phyloP scores from a whole-genome alignment of 345 rosid genomes.

The Hevea brasiliensis region DNA sequence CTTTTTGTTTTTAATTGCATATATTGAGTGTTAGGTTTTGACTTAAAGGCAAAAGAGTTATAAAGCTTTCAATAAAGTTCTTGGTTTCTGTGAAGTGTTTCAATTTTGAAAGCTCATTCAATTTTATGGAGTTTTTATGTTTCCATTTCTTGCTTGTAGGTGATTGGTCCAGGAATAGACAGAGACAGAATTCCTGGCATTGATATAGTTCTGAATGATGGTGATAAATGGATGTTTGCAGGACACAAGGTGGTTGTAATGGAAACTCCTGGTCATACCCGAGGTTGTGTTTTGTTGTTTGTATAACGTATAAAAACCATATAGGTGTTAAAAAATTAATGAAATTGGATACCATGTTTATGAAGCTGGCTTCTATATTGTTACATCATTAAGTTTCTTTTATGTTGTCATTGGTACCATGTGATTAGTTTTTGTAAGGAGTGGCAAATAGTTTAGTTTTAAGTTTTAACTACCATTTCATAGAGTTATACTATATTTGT shows the following conservation, averaged over 20 bases:
- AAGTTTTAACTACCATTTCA: background rate
- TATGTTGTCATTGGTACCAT: background rate
- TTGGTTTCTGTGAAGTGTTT: background rate
- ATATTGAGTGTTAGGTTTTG: background rate
- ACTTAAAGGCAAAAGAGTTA: background rate
- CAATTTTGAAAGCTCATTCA: background rate
- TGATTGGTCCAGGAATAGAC: constrained; percentile 83
- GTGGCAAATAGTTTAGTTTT: background rate
- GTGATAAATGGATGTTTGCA: constrained; percentile 98
- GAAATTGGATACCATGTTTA: background rate
- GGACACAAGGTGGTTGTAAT: constrained; percentile 85
- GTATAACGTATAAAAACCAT: background rate
- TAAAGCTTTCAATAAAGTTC: background rate
- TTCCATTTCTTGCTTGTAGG: constrained; percentile 49
- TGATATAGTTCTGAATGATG: constrained; percentile 78
- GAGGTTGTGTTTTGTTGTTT: constrained; percentile 47
- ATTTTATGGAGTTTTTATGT: background rate
- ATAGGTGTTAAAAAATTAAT: background rate
- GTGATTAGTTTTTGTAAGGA: background rate
- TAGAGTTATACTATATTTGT: background rate
- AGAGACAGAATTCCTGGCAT: constrained; percentile 85
- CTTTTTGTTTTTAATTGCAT: background rate
- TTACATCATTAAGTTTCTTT: background rate
- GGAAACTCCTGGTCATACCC: constrained; percentile 96
- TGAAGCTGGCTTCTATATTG: background rate